These are phyloP conservation scores for Aspergillus biplanus DNA, from an alignment of 495 filamentous ascomycete species.

Conservation along the genomic window DNA sequence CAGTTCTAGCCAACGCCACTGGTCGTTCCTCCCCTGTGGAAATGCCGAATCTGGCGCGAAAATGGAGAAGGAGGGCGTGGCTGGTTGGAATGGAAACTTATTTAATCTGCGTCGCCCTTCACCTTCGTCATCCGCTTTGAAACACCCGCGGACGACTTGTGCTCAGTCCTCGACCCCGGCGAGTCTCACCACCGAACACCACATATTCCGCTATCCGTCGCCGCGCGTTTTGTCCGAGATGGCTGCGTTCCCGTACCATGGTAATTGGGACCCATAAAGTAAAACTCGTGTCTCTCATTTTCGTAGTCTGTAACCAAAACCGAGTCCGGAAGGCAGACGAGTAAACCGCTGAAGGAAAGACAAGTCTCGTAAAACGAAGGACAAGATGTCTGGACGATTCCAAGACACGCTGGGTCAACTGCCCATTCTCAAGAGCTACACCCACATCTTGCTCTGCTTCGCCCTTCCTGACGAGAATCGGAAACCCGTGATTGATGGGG, in stretches of 20 bases:
- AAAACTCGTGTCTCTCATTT: background rate
- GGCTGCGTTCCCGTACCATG: background rate
- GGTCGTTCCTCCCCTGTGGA: background rate
- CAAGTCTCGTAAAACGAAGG: background rate
- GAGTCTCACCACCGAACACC: conserved; percentile 2
- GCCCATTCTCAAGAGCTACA: conserved; percentile 44
- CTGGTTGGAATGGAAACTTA: conserved; percentile 8
- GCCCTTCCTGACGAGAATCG: conserved; percentile 22
- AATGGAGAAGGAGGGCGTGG: background rate
- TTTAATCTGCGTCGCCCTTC: conserved; percentile 1
- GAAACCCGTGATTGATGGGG: conserved; percentile 21
- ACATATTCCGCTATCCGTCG: background rate
- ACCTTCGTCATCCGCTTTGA: background rate
- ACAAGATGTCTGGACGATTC: conserved; percentile 19
- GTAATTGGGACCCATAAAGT: background rate
- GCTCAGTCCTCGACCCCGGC: background rate
- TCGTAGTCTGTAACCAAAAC: background rate
- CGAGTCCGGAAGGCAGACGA: background rate
- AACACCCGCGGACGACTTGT: background rate
- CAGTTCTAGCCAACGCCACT: conserved; percentile 6
- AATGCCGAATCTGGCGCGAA: conserved; percentile 6
- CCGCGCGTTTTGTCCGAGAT: background rate
- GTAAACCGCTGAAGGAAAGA: no score
- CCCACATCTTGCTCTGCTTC: conserved; percentile 38
- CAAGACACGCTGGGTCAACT: conserved; percentile 44